Evolutionary conservation across 768 basidiomycete species (phyloP), one percentile per base, ranked within the genome.

Genomic region (Mycena capillaripes): DNA sequence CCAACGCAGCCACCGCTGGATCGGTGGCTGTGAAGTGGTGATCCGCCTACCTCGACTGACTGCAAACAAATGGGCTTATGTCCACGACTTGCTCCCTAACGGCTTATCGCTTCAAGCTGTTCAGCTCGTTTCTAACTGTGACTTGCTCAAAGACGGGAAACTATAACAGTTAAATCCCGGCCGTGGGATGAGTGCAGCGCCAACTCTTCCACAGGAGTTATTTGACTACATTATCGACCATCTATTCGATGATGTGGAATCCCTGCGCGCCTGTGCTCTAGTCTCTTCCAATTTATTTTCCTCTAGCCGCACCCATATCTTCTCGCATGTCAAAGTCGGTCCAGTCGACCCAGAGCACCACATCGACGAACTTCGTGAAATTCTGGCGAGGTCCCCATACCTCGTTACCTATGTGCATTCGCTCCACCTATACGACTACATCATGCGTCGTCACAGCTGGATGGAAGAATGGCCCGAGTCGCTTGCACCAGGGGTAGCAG

Each of bases 121-220:
- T n/a, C n/a, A n/a, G n/a, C n/a, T n/a, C n/a, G n/a, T n/a, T n/a
- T n/a, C n/a, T n/a, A n/a, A n/a, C n/a, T n/a, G n/a, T n/a, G n/a
- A n/a, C n/a, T n/a, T n/a, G n/a, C n/a, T n/a, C n/a, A n/a, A n/a
- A n/a, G n/a, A n/a, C n/a, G n/a, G n/a, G n/a, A n/a, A n/a, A n/a
- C n/a, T n/a, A n/a, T n/a, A n/a, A n/a, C n/a, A n/a, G n/a, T n/a
- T n/a, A n/a, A n/a, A n/a, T n/a, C n/a, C n/a, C n/a, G n/a, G n/a
- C n/a, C n/a, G n/a, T n/a, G n/a, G n/a, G 34, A 69, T 60, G 58
- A 40, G 27, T 11, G 36, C 38, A 10, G 38, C 10, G 19, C 30
- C 52, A 62, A 36, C 34, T 42, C 66, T 72, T 44, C 71, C 71
- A 16, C 71, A 72, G 52, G 71, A 72, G 56, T 55, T 72, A 25